Conservation (phyloP, 2,329 filamentous ascomycete genomes). For the Cytospora piceicola region DNA sequence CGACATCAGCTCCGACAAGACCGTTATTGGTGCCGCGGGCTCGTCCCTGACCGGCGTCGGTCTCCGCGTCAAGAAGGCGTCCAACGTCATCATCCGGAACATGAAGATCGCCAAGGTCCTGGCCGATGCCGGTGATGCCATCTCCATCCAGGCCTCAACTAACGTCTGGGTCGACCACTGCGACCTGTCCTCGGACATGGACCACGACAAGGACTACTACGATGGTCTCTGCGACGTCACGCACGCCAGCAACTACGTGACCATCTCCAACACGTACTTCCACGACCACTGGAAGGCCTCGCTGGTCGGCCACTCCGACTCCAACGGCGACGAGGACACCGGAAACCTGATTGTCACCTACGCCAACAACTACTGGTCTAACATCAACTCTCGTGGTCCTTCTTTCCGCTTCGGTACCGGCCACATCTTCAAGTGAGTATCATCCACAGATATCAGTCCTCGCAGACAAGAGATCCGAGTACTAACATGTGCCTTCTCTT, state of each 20-base stretch:
- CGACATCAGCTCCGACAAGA: constrained; percentile 53
- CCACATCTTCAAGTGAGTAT: constrained; percentile 49
- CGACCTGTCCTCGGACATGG: constrained; percentile 63
- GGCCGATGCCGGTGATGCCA: constrained; percentile 61
- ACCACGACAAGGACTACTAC: constrained; percentile 70
- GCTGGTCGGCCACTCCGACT: constrained; percentile 64
- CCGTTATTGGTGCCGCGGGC: constrained; percentile 50
- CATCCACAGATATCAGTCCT: neutral
- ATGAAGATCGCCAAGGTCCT: constrained; percentile 60
- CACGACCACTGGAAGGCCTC: constrained; percentile 64
- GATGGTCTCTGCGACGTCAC: constrained; percentile 68
- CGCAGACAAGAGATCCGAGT: neutral
- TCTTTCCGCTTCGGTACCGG: constrained; percentile 68
- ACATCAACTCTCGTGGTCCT: constrained; percentile 67
- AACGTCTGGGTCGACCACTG: constrained; percentile 72
- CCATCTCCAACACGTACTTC: constrained; percentile 48
- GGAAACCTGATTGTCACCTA: constrained; percentile 68
- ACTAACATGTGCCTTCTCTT: constrained; percentile 49
- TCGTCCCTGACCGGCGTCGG: constrained; percentile 51
- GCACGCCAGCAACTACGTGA: constrained; percentile 66
- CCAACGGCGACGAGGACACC: constrained; percentile 60
- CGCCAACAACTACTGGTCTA: constrained; percentile 65
- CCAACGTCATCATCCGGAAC: constrained; percentile 67
- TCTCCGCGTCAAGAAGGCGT: constrained; percentile 54
- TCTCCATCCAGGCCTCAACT: constrained; percentile 59